Evolutionary conservation across 2,329 filamentous ascomycete species (phyloP), one percentile per base, ranked within the genome.

Genomic region (Pezizomycotina sp.): DNA sequence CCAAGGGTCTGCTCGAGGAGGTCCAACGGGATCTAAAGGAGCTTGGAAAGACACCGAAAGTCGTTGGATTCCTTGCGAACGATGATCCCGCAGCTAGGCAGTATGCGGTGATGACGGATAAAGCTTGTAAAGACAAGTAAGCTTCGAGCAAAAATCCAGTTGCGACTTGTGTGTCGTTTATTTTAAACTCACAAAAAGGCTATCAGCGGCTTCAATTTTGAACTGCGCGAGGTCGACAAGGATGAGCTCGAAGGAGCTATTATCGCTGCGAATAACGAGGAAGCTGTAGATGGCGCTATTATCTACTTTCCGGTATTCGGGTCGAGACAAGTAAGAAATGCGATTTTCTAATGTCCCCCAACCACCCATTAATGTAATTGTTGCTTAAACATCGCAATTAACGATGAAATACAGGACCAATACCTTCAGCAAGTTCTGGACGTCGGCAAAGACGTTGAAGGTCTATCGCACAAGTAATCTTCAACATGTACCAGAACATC

Each of bases 401-500:
- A n/a, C n/a, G n/a, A n/a, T n/a, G n/a, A n/a, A n/a, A n/a, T n/a
- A n/a, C 82, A 92, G 59, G 89, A 98, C 60, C 78, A 80, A 58
- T 95, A 95, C 58, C 73, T 98, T 48, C 86, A 95, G 61, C 84
- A 93, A 62, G 81, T 91, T 3, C 83, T 93, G 38, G 74, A 81
- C 38, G 68, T 92, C 27, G 62, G 69, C 58, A 95, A 98, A 60
- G 89, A 98, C 53, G 86, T 98, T 48, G 89, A 98, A 60, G 89
- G 89, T 22, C 71, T 98, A 40, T 82, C 77, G 51, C 86, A 93
- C 60, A 76, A 75, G 55, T 84, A 95, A 77, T 95, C 54, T 84
- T 86, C 70, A 98, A 98, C 68, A 93, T 98, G 84, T 98, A 95
- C 62, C 80, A 93, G 65, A 98, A 98, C 62, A 72, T 92, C 52